Percentiles rank a stretch among this genome's conserved stretches.
These are phyloP conservation scores for Sugiyamaella floridensis DNA, from an alignment of 805 yeast species.

Conservation along the genomic window DNA sequence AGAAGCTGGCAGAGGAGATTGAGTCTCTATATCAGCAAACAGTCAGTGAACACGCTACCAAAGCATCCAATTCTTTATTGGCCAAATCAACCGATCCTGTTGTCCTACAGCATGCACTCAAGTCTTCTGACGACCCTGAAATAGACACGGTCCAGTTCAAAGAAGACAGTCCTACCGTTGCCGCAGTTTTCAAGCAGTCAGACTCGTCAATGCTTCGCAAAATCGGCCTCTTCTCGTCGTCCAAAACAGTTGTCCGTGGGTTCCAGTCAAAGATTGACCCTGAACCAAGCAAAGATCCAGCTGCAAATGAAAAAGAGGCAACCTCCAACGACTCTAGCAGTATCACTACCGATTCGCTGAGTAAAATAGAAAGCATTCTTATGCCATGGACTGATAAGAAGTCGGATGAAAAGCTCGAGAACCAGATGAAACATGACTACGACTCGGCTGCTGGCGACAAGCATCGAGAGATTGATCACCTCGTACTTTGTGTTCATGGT, in stretches of 20 bases:
- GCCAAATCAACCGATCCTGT: background rate
- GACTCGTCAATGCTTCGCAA: slow-evolving; percentile 1
- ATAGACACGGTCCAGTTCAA: slow-evolving; percentile 4
- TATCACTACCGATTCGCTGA: background rate
- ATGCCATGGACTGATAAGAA: background rate
- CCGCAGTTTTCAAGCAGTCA: background rate
- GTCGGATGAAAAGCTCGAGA: slow-evolving; percentile 11
- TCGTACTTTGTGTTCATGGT: slow-evolving; percentile 89
- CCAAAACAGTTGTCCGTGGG: slow-evolving; percentile 23
- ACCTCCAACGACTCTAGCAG: background rate
- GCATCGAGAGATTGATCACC: slow-evolving; percentile 42
- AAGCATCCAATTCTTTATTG: slow-evolving; percentile 28
- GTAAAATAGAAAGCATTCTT: background rate
- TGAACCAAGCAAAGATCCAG: slow-evolving; percentile 14
- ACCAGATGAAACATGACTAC: slow-evolving; percentile 27
- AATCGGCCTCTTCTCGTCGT: slow-evolving; percentile 1
- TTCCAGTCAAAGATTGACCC: slow-evolving; percentile 14
- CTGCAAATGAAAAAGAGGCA: background rate
- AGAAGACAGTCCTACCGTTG: slow-evolving; percentile 1
- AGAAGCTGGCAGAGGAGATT: slow-evolving; percentile 45
- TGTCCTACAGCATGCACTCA: background rate
- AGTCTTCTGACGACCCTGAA: slow-evolving; percentile 24
- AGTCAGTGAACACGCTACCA: slow-evolving; percentile 33
- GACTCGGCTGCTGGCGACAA: slow-evolving; percentile 5
- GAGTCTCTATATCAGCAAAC: slow-evolving; percentile 46